A percentile compares a stretch with the other conserved stretches of the same genome.
These are phyloP conservation scores for Rhodotorula sp. DNA, from an alignment of 1,284 basidiomycete species.

Conservation along the genomic window DNA sequence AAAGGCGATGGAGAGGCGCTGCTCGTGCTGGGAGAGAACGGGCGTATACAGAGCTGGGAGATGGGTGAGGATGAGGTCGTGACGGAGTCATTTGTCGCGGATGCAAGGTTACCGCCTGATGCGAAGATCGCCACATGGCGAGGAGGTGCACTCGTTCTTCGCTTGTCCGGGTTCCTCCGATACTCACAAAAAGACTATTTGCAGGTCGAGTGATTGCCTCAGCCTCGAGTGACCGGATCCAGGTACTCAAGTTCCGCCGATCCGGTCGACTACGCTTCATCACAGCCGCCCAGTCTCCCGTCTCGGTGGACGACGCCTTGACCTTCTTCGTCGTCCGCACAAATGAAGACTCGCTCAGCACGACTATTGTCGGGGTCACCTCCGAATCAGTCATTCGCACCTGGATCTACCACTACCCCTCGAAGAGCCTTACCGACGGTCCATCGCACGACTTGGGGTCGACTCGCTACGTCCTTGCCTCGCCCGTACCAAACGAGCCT, in stretches of 20 bases:
- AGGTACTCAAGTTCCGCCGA: conserved; percentile 17
- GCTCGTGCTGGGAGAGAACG: neutral
- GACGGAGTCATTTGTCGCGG: conserved; percentile 5
- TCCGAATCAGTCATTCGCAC: neutral
- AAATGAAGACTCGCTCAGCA: conserved; percentile 6
- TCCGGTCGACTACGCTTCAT: conserved; percentile 8
- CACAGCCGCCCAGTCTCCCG: neutral
- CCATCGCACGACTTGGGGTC: no score
- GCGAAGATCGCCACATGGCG: conserved; percentile 10
- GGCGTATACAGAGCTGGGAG: conserved; percentile 31
- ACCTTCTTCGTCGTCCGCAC: conserved; percentile 21
- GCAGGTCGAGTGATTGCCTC: conserved; percentile 20
- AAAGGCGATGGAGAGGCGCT: conserved; percentile 3
- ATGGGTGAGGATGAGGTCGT: conserved; percentile 11
- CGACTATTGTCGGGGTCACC: conserved; percentile 19
- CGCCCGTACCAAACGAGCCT: neutral
- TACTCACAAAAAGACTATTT: no score
- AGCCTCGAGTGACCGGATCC: conserved; percentile 1
- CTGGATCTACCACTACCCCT: conserved; percentile 8
- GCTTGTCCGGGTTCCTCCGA: neutral
- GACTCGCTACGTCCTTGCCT: neutral
- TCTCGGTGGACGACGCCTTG: neutral
- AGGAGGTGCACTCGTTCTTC: conserved; percentile 7
- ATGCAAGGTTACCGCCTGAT: neutral
- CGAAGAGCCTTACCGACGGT: neutral